Evolutionary conservation across 2,329 filamentous ascomycete genomes (phyloP).

Genomic region (Colletotrichum coccodes): DNA sequence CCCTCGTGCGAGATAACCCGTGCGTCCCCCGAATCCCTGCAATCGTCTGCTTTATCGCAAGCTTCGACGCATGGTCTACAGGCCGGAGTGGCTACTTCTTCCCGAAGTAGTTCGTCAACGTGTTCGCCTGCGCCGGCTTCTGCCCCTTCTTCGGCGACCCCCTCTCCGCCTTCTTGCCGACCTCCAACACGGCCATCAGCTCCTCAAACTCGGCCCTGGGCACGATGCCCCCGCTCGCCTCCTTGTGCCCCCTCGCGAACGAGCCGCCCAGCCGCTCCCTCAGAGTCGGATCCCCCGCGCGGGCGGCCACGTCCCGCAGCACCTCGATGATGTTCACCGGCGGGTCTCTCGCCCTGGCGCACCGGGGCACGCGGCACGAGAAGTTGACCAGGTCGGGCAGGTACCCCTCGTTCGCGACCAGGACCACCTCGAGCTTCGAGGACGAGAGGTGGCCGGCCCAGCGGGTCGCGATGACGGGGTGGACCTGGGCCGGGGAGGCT

Average conservation of each 20-base stretch:
- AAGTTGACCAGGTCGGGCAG: conserved; percentile 72
- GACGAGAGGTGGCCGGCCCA: conserved; percentile 72
- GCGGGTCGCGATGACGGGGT: conserved; percentile 73
- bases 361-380: conserved; percentile 70
- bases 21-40: no score
- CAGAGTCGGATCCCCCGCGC: conserved; percentile 48
- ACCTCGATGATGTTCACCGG: conserved; percentile 72
- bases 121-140: conserved; percentile 60
- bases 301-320: conserved; percentile 60
- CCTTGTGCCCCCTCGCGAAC: conserved; percentile 74
- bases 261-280: conserved; percentile 66
- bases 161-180: conserved; percentile 63
- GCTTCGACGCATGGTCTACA: not conserved
- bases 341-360: conserved; percentile 61
- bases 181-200: conserved; percentile 65
- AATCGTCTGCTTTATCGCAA: not conserved
- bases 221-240: conserved; percentile 73
- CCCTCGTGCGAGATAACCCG: no score
- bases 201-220: conserved; percentile 71
- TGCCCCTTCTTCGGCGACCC: conserved; percentile 38
- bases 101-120: conserved; percentile 64
- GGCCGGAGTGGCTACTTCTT: conserved; percentile 41
- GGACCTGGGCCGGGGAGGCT: conserved; percentile 68
- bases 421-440: conserved; percentile 68
- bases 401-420: conserved; percentile 76